A percentile compares a stretch with the other conserved stretches of the same genome.
Evolutionary conservation across 2,329 filamentous ascomycete species (phyloP).

Genomic region (Incumbomyces lentus): DNA sequence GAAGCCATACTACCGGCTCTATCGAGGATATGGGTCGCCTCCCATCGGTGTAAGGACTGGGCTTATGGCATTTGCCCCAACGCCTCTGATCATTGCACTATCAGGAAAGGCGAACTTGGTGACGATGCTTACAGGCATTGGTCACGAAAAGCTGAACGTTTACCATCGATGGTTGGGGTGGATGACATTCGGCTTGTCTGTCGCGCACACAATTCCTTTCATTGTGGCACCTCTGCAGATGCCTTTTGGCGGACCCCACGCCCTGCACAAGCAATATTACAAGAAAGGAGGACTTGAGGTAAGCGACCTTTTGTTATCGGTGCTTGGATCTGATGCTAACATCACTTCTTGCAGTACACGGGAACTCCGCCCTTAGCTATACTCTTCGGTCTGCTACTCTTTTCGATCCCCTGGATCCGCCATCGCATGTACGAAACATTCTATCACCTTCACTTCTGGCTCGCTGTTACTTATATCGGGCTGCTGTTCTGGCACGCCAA

Average conservation of each 20-base stretch:
- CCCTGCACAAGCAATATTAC: conserved; percentile 31
- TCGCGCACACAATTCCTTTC: conserved; percentile 76
- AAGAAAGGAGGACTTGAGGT: conserved; percentile 52
- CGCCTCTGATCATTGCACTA: conserved; percentile 83
- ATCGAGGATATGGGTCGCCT: conserved; percentile 59
- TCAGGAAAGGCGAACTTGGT: conserved; percentile 87
- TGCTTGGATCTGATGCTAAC: conserved; percentile 57
- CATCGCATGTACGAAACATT: conserved; percentile 77
- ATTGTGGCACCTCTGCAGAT: conserved; percentile 70
- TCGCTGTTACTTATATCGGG: conserved; percentile 67
- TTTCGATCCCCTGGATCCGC: conserved; percentile 70
- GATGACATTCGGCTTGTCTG: conserved; percentile 67
- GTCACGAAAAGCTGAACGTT: conserved; percentile 83
- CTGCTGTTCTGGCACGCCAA: conserved; percentile 93
- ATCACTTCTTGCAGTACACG: conserved; percentile 55
- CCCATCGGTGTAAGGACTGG: conserved; percentile 77
- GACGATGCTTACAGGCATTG: conserved; percentile 75
- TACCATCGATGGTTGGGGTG: conserved; percentile 89
- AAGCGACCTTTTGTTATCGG: conserved; percentile 47
- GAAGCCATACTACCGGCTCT: conserved; percentile 14
- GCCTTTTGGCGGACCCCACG: conserved; percentile 40
- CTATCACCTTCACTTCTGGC: conserved; percentile 68
- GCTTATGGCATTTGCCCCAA: conserved; percentile 84
- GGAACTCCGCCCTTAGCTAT: conserved; percentile 71
- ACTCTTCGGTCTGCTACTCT: conserved; percentile 69